Evolutionary conservation across 1,284 basidiomycete genomes (phyloP).

Genomic region (Naganishia liquefaciens): DNA sequence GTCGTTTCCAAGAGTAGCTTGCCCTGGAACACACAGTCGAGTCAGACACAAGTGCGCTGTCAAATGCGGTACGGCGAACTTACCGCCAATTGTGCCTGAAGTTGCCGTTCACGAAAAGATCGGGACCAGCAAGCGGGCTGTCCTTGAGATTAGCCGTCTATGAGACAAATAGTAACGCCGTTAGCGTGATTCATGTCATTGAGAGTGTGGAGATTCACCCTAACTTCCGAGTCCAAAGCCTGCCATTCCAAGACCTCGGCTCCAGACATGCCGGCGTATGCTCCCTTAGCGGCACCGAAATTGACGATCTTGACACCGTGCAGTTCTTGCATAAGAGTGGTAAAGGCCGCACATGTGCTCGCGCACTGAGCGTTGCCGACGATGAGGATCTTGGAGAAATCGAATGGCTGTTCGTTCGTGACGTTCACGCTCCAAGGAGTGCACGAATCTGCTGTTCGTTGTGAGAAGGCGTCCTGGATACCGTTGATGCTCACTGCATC

Average conservation of each 20-base stretch:
- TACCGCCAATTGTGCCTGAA: conserved; percentile 59
- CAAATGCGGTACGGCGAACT: background rate
- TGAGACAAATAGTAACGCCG: too few relatives aligned
- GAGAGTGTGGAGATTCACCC: conserved; percentile 42
- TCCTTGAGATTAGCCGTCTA: conserved; percentile 61
- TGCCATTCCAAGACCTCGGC: conserved; percentile 67
- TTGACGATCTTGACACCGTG: conserved; percentile 62
- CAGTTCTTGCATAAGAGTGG: conserved; percentile 64
- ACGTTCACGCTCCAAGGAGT: conserved; percentile 28
- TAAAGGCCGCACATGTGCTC: conserved; percentile 68
- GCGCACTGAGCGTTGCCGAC: conserved; percentile 62
- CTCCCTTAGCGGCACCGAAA: conserved; percentile 59
- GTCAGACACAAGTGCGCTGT: background rate
- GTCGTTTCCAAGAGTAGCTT: conserved; percentile 12
- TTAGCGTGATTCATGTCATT: background rate
- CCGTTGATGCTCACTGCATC: conserved; percentile 20
- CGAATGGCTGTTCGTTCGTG: conserved; percentile 16
- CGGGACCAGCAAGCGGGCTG: conserved; percentile 64
- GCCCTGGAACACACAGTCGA: background rate
- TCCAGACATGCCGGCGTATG: conserved; percentile 62
- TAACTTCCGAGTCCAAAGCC: conserved; percentile 65
- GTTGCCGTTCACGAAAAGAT: conserved; percentile 60
- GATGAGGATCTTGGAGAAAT: conserved; percentile 27
- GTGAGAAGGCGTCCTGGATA: conserved; percentile 19
- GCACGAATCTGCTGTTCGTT: conserved; percentile 28